A percentile compares a stretch with the other conserved stretches of the same genome.
Conservation (phyloP, 2,329 filamentous ascomycete species). For the Penicillium janthinellum region DNA sequence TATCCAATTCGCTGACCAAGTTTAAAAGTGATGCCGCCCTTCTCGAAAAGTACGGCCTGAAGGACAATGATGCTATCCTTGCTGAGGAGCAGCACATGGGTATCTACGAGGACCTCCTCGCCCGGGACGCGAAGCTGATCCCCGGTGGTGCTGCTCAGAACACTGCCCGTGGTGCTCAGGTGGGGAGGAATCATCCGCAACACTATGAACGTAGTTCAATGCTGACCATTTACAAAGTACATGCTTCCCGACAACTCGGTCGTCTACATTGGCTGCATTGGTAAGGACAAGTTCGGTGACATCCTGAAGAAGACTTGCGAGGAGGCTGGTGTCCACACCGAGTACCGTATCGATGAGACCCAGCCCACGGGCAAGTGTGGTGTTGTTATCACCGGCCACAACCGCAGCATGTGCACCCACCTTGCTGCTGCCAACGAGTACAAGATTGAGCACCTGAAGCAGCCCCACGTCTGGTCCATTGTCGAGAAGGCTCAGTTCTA, state of each 20-base stretch:
- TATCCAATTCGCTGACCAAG: constrained; percentile 9
- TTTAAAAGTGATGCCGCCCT: constrained; percentile 71
- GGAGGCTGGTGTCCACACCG: constrained; percentile 84
- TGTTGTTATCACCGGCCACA: constrained; percentile 94
- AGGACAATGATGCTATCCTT: constrained; percentile 96
- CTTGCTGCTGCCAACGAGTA: constrained; percentile 97
- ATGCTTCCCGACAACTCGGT: constrained; percentile 86
- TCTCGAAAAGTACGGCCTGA: constrained; percentile 88
- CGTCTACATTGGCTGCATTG: constrained; percentile 90
- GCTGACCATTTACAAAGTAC: constrained; percentile 60
- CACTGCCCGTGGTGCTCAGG: constrained; percentile 88
- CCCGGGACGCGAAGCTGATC: constrained; percentile 90
- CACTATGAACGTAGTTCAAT: not conserved
- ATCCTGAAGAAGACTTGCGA: constrained; percentile 83
- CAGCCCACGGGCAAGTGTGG: constrained; percentile 90
- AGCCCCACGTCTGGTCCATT: constrained; percentile 85
- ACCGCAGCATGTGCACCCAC: constrained; percentile 93
- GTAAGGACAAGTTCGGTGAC: constrained; percentile 92
- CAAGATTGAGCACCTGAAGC: constrained; percentile 89
- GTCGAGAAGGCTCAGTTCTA: constrained; percentile 85
- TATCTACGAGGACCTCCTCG: constrained; percentile 90
- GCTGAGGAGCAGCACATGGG: constrained; percentile 87
- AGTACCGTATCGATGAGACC: constrained; percentile 88
- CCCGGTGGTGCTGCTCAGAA: constrained; percentile 97
- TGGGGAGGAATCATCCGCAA: constrained; percentile 30